Percentiles rank a stretch among this genome's conserved stretches.
Conservation (phyloP, 1,284 basidiomycete species). For the Sporisorium exsertum region DNA sequence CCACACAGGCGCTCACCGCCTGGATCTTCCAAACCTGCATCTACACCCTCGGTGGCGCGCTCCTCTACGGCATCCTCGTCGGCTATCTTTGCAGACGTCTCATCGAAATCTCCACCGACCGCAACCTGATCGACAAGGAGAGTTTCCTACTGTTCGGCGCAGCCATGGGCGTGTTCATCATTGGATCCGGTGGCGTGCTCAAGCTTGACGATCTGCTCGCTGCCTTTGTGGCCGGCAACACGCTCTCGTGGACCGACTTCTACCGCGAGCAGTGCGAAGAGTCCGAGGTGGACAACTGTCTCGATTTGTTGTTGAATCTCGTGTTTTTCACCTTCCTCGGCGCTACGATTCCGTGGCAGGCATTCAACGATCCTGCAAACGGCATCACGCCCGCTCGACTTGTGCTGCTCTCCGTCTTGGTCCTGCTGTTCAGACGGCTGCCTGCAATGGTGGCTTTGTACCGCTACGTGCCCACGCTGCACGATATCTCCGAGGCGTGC, state of each 20-base stretch:
- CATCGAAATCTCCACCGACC: slow-evolving; percentile 54
- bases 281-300: slow-evolving; percentile 61
- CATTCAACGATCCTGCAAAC: slow-evolving; percentile 61
- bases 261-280: slow-evolving; percentile 64
- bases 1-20: slow-evolving; percentile 35
- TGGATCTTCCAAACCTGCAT: slow-evolving; percentile 55
- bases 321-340: slow-evolving; percentile 70
- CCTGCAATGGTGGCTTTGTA: slow-evolving; percentile 64
- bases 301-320: slow-evolving; percentile 59
- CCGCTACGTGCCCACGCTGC: slow-evolving; percentile 64
- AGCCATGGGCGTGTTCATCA: slow-evolving; percentile 57
- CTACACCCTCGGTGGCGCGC: slow-evolving; percentile 48
- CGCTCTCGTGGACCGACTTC: slow-evolving; percentile 62
- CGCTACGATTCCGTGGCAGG: slow-evolving; percentile 59
- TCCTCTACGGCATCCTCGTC: slow-evolving; percentile 50
- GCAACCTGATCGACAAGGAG: slow-evolving; percentile 62
- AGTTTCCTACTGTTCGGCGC: slow-evolving; percentile 58
- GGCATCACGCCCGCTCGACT: slow-evolving; percentile 68
- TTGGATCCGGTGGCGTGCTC: slow-evolving; percentile 54
- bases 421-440: slow-evolving; percentile 69
- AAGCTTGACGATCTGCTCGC: slow-evolving; percentile 61
- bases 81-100: slow-evolving; percentile 49
- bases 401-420: slow-evolving; percentile 70
- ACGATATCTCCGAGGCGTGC: slow-evolving; percentile 59
- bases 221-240: slow-evolving; percentile 60